Evolutionary conservation across 805 yeast genomes (phyloP).

Genomic region (Candida incommunis): DNA sequence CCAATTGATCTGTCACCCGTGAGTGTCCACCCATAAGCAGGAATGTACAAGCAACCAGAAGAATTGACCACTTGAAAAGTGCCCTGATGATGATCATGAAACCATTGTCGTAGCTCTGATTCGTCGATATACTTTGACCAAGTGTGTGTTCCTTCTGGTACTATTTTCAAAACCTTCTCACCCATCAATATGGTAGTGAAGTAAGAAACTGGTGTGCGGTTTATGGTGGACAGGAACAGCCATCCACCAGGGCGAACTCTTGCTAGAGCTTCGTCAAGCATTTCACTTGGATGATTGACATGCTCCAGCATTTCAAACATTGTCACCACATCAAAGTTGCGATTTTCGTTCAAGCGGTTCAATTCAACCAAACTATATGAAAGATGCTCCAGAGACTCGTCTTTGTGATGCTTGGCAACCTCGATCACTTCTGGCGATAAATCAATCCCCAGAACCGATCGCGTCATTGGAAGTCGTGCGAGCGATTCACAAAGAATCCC

Average conservation of each 20-base stretch:
- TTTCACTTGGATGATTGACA: conserved; percentile 69
- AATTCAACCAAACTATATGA: conserved; percentile 47
- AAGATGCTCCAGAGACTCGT: conserved; percentile 51
- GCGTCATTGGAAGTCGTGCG: conserved; percentile 53
- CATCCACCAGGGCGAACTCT: conserved; percentile 72
- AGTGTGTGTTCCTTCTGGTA: conserved; percentile 88
- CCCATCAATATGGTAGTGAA: conserved; percentile 87
- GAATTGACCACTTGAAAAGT: conserved; percentile 47
- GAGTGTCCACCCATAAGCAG: conserved; percentile 69
- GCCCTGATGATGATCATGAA: conserved; percentile 28
- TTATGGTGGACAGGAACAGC: conserved; percentile 80
- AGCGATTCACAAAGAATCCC: conserved; percentile 81
- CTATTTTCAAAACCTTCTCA: conserved; percentile 64
- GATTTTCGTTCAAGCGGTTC: conserved; percentile 36
- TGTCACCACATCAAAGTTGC: conserved; percentile 61
- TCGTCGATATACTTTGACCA: conserved; percentile 74
- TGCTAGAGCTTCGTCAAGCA: conserved; percentile 51
- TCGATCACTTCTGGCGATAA: conserved; percentile 67
- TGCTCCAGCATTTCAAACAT: conserved; percentile 94
- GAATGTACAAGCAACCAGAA: conserved; percentile 74
- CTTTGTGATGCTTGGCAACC: conserved; percentile 70
- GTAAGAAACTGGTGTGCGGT: conserved; percentile 77
- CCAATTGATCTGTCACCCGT: background rate
- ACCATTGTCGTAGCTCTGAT: conserved; percentile 55
- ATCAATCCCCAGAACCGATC: conserved; percentile 68